A percentile compares a stretch with the other conserved stretches of the same genome.
Evolutionary conservation across 2,329 filamentous ascomycete genomes (phyloP).

Genomic region (Paraphoma chrysanthemicola): DNA sequence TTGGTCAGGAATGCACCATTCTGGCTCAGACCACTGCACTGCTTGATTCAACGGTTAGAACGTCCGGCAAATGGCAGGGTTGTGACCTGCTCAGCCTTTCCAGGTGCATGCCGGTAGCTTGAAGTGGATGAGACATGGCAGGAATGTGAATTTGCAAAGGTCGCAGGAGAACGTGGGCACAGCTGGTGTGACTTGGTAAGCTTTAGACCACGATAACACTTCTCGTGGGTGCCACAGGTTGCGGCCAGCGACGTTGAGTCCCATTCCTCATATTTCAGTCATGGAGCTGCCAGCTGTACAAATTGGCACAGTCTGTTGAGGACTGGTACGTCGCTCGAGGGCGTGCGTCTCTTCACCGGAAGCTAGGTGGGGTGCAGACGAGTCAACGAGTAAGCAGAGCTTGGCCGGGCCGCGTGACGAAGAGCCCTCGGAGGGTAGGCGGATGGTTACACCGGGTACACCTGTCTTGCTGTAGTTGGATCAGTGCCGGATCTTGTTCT

Average conservation of each 20-base stretch:
- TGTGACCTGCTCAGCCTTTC: background rate
- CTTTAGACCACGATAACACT: conserved; percentile 4
- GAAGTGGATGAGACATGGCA: conserved; percentile 2
- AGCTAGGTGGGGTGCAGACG: conserved; percentile 19
- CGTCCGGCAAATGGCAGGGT: background rate
- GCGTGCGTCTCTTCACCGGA: conserved; percentile 37
- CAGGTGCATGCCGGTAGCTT: conserved; percentile 1
- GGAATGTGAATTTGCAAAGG: background rate
- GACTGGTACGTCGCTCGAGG: conserved; percentile 13
- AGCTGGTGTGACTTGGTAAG: background rate
- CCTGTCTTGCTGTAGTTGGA: conserved; percentile 43
- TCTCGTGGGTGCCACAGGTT: conserved; percentile 13
- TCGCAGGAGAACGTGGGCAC: background rate
- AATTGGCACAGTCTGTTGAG: conserved; percentile 11
- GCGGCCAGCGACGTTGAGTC: conserved; percentile 4
- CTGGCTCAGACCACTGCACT: conserved; percentile 9
- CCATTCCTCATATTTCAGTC: conserved; percentile 6
- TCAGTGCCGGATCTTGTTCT: conserved; percentile 10
- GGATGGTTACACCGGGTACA: conserved; percentile 42
- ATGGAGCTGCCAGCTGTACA: conserved; percentile 7
- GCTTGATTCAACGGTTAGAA: conserved; percentile 7
- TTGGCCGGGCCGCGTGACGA: conserved; percentile 30
- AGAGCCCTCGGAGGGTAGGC: conserved; percentile 25
- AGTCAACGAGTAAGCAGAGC: conserved; percentile 25
- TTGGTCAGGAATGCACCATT: conserved; percentile 13